Conservation (phyloP, 805 yeast species). For the Wickerhamiella hasegawae region DNA sequence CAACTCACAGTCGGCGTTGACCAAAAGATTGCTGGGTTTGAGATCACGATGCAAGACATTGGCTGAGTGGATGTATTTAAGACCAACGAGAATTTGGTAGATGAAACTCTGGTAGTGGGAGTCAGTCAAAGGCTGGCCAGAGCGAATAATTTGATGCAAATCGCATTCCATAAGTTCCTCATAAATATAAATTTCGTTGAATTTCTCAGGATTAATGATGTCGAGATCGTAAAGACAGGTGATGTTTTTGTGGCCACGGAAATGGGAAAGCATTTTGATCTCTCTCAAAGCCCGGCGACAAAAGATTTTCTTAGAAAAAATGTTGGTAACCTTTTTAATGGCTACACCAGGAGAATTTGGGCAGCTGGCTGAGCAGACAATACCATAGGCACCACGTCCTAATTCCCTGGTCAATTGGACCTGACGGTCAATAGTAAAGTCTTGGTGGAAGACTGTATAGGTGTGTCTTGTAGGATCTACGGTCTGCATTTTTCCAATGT, state of each 20-base stretch:
- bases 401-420: constrained; percentile 82
- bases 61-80: constrained; percentile 86
- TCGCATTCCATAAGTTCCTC: constrained; percentile 99
- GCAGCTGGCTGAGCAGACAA: constrained; percentile 70
- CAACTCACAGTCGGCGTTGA: constrained; percentile 85
- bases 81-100: constrained; percentile 78
- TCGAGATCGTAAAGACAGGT: constrained; percentile 92
- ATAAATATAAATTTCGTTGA: constrained; percentile 83
- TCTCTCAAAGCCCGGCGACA: constrained; percentile 89
- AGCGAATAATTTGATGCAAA: constrained; percentile 91
- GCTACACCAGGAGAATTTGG: constrained; percentile 78
- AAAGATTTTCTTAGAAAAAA: constrained; percentile 76
- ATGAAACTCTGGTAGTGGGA: constrained; percentile 89
- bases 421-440: constrained; percentile 77
- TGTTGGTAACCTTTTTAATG: constrained; percentile 88
- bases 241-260: constrained; percentile 91
- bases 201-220: constrained; percentile 60
- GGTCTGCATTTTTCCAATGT: too few species aligned
- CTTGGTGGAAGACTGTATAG: constrained; percentile 70
- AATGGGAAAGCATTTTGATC: constrained; percentile 75
- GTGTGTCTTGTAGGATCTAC: constrained; percentile 19
- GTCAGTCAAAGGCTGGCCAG: constrained; percentile 75
- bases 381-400: constrained; percentile 97
- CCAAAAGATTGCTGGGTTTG: constrained; percentile 73
- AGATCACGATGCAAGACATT: constrained; percentile 86